Base-by-base conservation (phyloP, 108 stramenopile genomes). In the Cyclotella choctawhatcheeana region DNA sequence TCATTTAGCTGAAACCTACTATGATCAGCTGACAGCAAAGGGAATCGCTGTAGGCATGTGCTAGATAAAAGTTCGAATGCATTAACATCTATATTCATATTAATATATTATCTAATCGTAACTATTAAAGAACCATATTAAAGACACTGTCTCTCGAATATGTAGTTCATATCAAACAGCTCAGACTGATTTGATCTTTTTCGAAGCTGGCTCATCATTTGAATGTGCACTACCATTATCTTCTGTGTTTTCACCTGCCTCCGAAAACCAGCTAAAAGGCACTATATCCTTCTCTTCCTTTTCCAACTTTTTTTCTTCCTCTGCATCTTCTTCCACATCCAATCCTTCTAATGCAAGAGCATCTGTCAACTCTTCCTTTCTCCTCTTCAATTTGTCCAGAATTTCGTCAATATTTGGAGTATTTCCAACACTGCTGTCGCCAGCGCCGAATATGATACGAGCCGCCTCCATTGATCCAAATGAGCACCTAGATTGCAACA, bases 261-360 rank as follows among this genome's bases (percentile, higher is more conserved):
- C 40, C 29, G 60, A 32, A 62, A 76, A 88, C 87, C 87, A 88
- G 26, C 54, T 48, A 32, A 85, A 58, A 5, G 79, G 74, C 20
- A 68, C 50, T 58, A 88, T 55, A 26, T 74, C 69, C 22, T 71
- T 60, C 50, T 74, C 81, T 37, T 82, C 56, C 22, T 62, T 48
- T 29, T 71, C 45, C 37, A 64, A 50, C 48, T 55, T 63, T 27
- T 73, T 73, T 40, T 79, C 80, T 14, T 72, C 71, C 29, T 75
- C 82, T 31, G 43, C 54, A 48, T 73, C 67, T 44, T 64, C 78
- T 33, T 79, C 81, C 16, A 73, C 74, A 66, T 91, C 93, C 51
- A 89, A 35, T 30, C 93, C 93, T 74, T 94, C 93, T 62, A 94
- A 68, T 53, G 89, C 89, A 78, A 94, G 83, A 21, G 90, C 90